A percentile compares a stretch with the other conserved stretches of the same genome.
These are phyloP conservation scores for Leptosphaerulina australis DNA, from an alignment of 2,329 filamentous ascomycete species.

Conservation along the genomic window DNA sequence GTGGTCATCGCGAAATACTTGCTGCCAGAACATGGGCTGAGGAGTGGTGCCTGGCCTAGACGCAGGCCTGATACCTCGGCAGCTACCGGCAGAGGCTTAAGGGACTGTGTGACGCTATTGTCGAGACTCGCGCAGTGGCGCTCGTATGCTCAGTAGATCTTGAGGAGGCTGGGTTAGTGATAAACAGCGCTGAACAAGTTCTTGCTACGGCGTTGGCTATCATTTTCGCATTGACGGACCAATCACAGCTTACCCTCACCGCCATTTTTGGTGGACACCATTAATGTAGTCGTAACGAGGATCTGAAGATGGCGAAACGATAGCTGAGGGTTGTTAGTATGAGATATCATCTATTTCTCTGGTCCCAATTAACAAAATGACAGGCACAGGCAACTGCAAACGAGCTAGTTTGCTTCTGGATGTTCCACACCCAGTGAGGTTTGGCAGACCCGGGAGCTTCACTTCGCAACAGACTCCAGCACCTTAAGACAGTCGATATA, in stretches of 20 bases:
- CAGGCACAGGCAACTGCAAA: constrained; percentile 2
- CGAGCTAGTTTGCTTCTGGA: constrained; percentile 5
- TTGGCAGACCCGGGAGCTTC: constrained; percentile 21
- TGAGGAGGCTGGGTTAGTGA: constrained; percentile 30
- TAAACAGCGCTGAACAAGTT: constrained; percentile 26
- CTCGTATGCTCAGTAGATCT: constrained; percentile 19
- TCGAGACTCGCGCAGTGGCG: constrained; percentile 14
- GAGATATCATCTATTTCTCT: constrained; percentile 1
- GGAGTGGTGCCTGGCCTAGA: not conserved
- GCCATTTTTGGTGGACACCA: constrained; percentile 37
- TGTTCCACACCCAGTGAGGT: constrained; percentile 12
- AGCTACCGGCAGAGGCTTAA: constrained; percentile 15
- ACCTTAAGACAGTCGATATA: constrained; percentile 17
- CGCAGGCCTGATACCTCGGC: constrained; percentile 7
- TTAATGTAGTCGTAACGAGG: constrained; percentile 36
- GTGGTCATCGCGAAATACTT: not conserved
- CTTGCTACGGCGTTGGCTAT: constrained; percentile 30
- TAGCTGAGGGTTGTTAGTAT: constrained; percentile 17
- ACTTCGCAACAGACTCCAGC: constrained; percentile 17
- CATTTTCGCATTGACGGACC: constrained; percentile 31
- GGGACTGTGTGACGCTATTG: constrained; percentile 17
- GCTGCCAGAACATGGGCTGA: constrained; percentile 1
- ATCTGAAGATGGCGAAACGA: constrained; percentile 33
- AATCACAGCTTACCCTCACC: constrained; percentile 43
- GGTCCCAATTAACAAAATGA: not conserved